Evolutionary conservation across 768 basidiomycete genomes (phyloP).

Genomic region (Pseudohyphozyma bogoriensis): DNA sequence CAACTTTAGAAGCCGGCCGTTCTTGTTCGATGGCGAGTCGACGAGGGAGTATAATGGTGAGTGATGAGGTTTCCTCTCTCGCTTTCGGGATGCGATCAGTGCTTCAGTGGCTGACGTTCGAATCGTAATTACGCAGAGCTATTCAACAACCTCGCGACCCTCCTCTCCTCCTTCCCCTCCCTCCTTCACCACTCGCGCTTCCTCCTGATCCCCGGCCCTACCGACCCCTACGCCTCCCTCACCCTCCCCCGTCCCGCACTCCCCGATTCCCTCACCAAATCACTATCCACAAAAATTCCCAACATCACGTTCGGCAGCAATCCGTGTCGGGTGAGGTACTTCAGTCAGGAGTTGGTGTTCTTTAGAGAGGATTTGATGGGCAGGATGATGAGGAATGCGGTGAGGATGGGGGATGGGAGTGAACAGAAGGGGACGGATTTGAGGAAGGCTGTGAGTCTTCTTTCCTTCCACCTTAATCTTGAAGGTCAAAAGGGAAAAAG

Average conservation of each 20-base stretch:
- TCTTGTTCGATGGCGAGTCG: constrained; percentile 62
- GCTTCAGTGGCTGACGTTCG: no score
- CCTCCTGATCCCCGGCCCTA: constrained; percentile 86
- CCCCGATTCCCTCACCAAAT: constrained; percentile 60
- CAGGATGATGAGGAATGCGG: constrained; percentile 80
- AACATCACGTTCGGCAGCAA: constrained; percentile 76
- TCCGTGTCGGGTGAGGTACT: constrained; percentile 89
- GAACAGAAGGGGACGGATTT: constrained; percentile 43
- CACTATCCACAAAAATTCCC: constrained; percentile 62
- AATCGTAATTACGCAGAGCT: constrained; percentile 65
- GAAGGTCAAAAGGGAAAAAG: background rate
- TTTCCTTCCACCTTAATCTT: background rate
- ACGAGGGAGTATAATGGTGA: constrained; percentile 76
- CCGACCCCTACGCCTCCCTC: constrained; percentile 63
- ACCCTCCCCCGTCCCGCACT: constrained; percentile 72
- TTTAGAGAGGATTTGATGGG: constrained; percentile 90
- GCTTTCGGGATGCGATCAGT: background rate
- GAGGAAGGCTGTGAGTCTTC: constrained; percentile 18
- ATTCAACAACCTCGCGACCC: constrained; percentile 74
- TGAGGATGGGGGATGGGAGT: constrained; percentile 56
- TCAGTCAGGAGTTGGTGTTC: constrained; percentile 88
- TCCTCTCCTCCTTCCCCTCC: constrained; percentile 68
- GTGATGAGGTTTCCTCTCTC: constrained; percentile 6
- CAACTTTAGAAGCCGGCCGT: constrained; percentile 84
- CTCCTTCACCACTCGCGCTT: constrained; percentile 76